phyloP scores from a whole-genome alignment of 257 asterid genomes.

The Lavandula angustifolia region DNA sequence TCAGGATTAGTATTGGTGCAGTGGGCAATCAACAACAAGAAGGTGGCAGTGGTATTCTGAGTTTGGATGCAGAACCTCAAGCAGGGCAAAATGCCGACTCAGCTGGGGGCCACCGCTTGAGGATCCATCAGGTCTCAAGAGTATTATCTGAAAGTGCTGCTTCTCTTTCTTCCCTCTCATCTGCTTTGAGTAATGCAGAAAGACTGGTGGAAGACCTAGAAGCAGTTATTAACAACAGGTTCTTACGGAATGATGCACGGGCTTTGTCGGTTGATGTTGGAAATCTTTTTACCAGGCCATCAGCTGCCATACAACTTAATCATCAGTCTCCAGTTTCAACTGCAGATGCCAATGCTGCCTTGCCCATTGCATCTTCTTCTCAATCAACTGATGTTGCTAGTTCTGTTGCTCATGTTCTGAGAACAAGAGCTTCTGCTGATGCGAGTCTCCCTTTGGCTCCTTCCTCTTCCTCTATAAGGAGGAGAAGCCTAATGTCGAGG shows the following conservation, averaged over 20 bases:
- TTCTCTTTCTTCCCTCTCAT: constrained; percentile 70
- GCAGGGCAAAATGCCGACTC: constrained; percentile 40
- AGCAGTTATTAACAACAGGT: constrained; percentile 51
- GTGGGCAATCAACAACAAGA: constrained; percentile 40
- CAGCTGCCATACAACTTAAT: constrained; percentile 36
- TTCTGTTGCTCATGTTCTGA: constrained; percentile 31
- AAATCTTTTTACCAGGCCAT: constrained; percentile 40
- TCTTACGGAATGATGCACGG: constrained; percentile 37
- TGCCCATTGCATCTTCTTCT: constrained; percentile 44
- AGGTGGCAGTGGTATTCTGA: constrained; percentile 29
- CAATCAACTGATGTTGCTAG: constrained; percentile 41
- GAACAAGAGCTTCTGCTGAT: constrained; percentile 33
- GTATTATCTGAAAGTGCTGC: constrained; percentile 74
- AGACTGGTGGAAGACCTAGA: constrained; percentile 77
- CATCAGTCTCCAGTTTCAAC: constrained; percentile 39
- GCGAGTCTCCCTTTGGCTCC: constrained; percentile 24
- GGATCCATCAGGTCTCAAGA: constrained; percentile 66
- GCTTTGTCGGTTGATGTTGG: constrained; percentile 39
- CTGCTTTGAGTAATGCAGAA: constrained; percentile 69
- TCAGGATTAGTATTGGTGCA: constrained; percentile 49
- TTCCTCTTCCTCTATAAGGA: constrained; percentile 36
- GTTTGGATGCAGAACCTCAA: constrained; percentile 29
- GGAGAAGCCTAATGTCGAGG: constrained; percentile 44
- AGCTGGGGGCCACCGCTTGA: constrained; percentile 39
- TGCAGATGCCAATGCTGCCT: constrained; percentile 35